Evolutionary conservation across 2,329 filamentous ascomycete genomes (phyloP), one percentile per base, ranked within the genome.

Genomic region (Neonectria faginata): DNA sequence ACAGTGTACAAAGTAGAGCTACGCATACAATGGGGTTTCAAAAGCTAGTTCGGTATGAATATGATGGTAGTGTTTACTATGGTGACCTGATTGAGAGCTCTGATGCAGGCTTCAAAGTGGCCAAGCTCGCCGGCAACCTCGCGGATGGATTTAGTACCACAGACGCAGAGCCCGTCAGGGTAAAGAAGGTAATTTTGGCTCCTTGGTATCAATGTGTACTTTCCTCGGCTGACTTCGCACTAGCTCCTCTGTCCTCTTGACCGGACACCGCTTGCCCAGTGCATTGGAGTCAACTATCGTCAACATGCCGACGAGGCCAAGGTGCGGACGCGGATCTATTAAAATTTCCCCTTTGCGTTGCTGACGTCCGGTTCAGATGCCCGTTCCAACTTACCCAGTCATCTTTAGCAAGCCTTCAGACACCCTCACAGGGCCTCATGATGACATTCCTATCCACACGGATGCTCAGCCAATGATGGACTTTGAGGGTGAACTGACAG

Each of bases 401-500:
- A 16, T 62, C 12, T 62, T 62, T 31, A 50, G 20, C 18, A 62
- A 55, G 20, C 39, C 60, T 10, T 29, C 53, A 4, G 60, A 57
- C 36, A 29, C 52, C 9, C 47, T 62, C 12, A 16, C 53, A 12
- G 60, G 60, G 6, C 60, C 60, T 11, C 12, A 16, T 9, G 60
- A 62, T 41, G 45, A 45, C 10, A 57, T 62, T 39, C 53, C 36
- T 8, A 31, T 57, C 18, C 60, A 57, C 12, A 31, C 53, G 18
- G 54, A 57, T 20, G 53, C 60, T 39, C 45, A 47, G 12, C 25
- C 33, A 41, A 48, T 51, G 53, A 41, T 62, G 5, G 82, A 84
- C 73, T 85, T 83, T 68, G 82, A 84, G 62, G 80, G 80, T 9
- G 81, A 83, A 64, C 70, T 83, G 2, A 77, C 73, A 65, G 74